These are phyloP conservation scores for Recurvomyces mirabilis DNA, from an alignment of 495 filamentous ascomycete genomes.

Conservation along the genomic window DNA sequence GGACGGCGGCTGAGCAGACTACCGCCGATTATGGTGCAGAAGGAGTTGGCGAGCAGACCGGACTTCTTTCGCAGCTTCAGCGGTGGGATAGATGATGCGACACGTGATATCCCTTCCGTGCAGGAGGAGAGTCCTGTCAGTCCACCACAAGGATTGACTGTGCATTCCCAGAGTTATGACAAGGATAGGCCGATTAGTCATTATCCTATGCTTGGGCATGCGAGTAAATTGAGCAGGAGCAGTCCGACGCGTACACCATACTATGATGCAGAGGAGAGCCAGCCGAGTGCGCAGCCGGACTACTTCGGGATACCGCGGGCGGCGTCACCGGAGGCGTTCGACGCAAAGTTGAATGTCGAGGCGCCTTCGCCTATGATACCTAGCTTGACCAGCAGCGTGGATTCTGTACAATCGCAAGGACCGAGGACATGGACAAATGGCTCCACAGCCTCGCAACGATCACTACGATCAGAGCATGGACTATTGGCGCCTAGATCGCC, in stretches of 20 bases:
- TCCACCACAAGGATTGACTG: not conserved
- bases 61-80: slow-evolving; percentile 50
- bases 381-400: slow-evolving; percentile 23
- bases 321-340: slow-evolving; percentile 39
- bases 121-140: slow-evolving; percentile 20
- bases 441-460: slow-evolving; percentile 16
- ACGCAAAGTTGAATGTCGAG: slow-evolving; percentile 15
- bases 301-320: slow-evolving; percentile 38
- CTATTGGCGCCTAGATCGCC: slow-evolving; percentile 50
- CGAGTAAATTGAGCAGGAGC: not conserved
- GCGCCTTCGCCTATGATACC: slow-evolving; percentile 16
- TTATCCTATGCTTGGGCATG: slow-evolving; percentile 18
- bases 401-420: slow-evolving; percentile 27
- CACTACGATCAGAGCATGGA: slow-evolving; percentile 29
- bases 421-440: slow-evolving; percentile 22
- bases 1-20: slow-evolving; percentile 72
- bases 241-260: slow-evolving; percentile 4
- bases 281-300: slow-evolving; percentile 8
- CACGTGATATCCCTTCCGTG: slow-evolving; percentile 32
- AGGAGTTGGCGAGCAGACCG: slow-evolving; percentile 59
- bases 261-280: slow-evolving; percentile 8
- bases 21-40: slow-evolving; percentile 68
- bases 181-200: slow-evolving; percentile 13
- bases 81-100: not conserved
- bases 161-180: not conserved